Evolutionary conservation across 352 stramenopile genomes (phyloP).

Genomic region (Phytophthora uliginosa): DNA sequence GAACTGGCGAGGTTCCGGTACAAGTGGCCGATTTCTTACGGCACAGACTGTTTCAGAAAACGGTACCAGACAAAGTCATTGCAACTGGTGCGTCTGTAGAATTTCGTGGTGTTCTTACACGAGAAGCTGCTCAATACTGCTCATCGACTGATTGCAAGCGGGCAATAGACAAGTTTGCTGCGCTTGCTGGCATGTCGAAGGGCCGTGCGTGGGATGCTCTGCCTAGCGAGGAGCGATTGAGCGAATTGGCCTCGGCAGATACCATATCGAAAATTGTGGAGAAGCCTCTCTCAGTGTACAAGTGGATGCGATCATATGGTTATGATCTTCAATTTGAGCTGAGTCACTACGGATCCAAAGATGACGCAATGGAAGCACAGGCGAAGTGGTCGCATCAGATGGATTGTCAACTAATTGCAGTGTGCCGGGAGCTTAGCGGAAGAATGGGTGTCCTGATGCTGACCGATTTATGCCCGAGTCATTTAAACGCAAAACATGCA

Average conservation of each 20-base stretch:
- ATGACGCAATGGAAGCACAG: constrained; percentile 58
- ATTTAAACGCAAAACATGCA: constrained; percentile 47
- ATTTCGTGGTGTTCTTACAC: constrained; percentile 29
- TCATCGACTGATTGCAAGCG: constrained; percentile 45
- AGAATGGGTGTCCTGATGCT: constrained; percentile 68
- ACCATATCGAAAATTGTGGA: constrained; percentile 6
- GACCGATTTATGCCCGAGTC: constrained; percentile 71
- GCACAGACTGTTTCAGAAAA: constrained; percentile 35
- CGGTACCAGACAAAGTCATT: not conserved
- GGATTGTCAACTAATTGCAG: constrained; percentile 75
- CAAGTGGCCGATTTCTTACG: constrained; percentile 48
- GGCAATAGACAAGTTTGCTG: constrained; percentile 41
- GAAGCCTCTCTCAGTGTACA: constrained; percentile 50
- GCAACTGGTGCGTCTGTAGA: not conserved
- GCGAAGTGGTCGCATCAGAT: constrained; percentile 79
- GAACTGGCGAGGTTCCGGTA: constrained; percentile 22
- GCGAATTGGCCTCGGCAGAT: constrained; percentile 15
- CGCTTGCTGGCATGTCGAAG: constrained; percentile 32
- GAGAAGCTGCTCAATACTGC: constrained; percentile 31
- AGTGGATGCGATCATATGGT: constrained; percentile 55
- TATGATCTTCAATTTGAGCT: constrained; percentile 70
- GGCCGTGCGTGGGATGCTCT: constrained; percentile 17
- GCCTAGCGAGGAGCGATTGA: constrained; percentile 16
- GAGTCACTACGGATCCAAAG: constrained; percentile 56
- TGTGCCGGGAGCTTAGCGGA: constrained; percentile 52